Evolutionary conservation across 2,329 filamentous ascomycete genomes (phyloP).

Genomic region (Tympanopsis confertula): DNA sequence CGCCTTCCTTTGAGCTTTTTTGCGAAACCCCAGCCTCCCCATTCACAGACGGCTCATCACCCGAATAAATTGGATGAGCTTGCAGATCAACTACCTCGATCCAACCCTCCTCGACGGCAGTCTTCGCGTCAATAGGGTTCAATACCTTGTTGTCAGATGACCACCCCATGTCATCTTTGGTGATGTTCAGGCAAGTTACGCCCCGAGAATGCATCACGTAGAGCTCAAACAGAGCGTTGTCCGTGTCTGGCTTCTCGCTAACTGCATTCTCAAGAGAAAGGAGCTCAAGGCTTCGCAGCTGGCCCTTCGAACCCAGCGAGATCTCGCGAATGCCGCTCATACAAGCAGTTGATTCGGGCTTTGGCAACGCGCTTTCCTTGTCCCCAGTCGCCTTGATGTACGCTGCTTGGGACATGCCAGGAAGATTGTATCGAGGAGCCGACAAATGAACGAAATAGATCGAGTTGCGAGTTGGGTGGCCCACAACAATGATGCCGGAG

Average conservation of each 20-base stretch:
- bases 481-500: slow-evolving; percentile 87
- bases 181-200: slow-evolving; percentile 79
- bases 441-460: slow-evolving; percentile 95
- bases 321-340: slow-evolving; percentile 95
- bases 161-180: slow-evolving; percentile 85
- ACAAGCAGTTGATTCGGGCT: slow-evolving; percentile 88
- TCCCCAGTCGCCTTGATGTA: slow-evolving; percentile 72
- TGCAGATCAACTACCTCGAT: too few species aligned
- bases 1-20: not conserved
- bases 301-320: slow-evolving; percentile 75
- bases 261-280: slow-evolving; percentile 53
- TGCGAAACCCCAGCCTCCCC: not conserved
- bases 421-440: slow-evolving; percentile 80
- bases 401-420: slow-evolving; percentile 72
- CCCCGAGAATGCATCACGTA: slow-evolving; percentile 97
- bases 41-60: slow-evolving; percentile 1
- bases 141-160: slow-evolving; percentile 80
- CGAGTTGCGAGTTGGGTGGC: slow-evolving; percentile 91
- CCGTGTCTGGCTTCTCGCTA: slow-evolving; percentile 48
- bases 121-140: slow-evolving; percentile 64
- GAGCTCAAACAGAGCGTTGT: slow-evolving; percentile 76
- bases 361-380: slow-evolving; percentile 50
- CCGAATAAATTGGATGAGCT: too few species aligned
- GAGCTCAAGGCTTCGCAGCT: slow-evolving; percentile 82
- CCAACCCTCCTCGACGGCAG: too few species aligned